These are phyloP conservation scores for Coemansia guatemalensis DNA, from an alignment of 192 early-diverging fungal species.

Conservation along the genomic window DNA sequence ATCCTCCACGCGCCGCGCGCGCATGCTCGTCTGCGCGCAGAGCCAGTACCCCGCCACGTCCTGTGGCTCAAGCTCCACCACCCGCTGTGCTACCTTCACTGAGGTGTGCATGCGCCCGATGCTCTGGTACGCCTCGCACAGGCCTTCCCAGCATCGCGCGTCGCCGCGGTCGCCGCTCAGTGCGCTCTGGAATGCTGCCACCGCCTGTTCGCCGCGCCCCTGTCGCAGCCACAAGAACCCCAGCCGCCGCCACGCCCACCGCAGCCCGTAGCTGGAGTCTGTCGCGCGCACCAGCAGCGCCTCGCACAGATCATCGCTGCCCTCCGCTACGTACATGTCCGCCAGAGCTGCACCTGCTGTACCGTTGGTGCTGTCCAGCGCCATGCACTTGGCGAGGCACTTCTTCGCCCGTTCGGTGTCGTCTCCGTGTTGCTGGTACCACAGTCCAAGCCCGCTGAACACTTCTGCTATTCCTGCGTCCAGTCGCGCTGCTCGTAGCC, in stretches of 20 bases:
- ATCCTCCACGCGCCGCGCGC: slow-evolving; percentile 12
- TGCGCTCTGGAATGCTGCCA: slow-evolving; percentile 75
- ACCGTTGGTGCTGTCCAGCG: slow-evolving; percentile 64
- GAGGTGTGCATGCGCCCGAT: slow-evolving; percentile 58
- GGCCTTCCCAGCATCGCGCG: slow-evolving; percentile 71
- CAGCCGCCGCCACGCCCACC: slow-evolving; percentile 79
- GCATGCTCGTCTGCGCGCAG: slow-evolving; percentile 22
- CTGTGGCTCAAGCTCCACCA: slow-evolving; percentile 63
- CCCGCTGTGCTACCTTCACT: slow-evolving; percentile 64
- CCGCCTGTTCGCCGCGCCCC: slow-evolving; percentile 57
- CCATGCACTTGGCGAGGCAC: slow-evolving; percentile 81
- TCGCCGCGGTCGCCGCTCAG: slow-evolving; percentile 71
- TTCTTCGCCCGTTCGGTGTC: slow-evolving; percentile 70
- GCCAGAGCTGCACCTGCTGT: slow-evolving; percentile 67
- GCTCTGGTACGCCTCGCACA: slow-evolving; percentile 71
- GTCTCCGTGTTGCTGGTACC: slow-evolving; percentile 67
- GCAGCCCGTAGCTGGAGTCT: slow-evolving; percentile 45
- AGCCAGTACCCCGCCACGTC: slow-evolving; percentile 45
- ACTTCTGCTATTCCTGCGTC: slow-evolving; percentile 60
- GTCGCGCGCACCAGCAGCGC: slow-evolving; percentile 22
- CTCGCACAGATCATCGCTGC: slow-evolving; percentile 44
- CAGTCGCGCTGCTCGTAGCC: slow-evolving; percentile 59
- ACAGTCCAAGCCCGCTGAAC: slow-evolving; percentile 81
- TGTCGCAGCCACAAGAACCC: slow-evolving; percentile 68
- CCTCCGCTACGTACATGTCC: slow-evolving; percentile 59